Evolutionary conservation across 1,284 basidiomycete species (phyloP).

Genomic region (Marasmius fiardii): DNA sequence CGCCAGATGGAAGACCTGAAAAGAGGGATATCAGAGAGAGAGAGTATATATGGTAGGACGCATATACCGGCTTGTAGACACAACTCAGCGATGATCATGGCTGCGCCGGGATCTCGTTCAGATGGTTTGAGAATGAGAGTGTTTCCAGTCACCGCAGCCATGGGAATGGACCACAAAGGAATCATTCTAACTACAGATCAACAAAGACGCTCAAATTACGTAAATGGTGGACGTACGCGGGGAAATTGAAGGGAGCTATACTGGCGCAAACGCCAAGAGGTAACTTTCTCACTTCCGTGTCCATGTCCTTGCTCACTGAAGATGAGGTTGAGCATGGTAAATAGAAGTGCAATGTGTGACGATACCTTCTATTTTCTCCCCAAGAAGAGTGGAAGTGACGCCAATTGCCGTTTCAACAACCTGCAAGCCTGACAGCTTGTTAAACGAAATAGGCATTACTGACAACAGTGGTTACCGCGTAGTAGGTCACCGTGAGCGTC

Average conservation of each 20-base stretch:
- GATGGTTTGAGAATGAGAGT: conserved; percentile 95
- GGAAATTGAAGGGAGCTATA: conserved; percentile 92
- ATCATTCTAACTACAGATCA: conserved; percentile 73
- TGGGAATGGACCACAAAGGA: conserved; percentile 92
- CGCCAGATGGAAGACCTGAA: conserved; percentile 70
- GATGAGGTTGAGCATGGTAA: not conserved
- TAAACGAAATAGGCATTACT: not conserved
- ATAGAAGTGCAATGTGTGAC: not conserved
- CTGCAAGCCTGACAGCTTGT: conserved; percentile 54
- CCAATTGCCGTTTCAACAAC: conserved; percentile 90
- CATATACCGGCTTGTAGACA: conserved; percentile 74
- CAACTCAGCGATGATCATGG: conserved; percentile 96
- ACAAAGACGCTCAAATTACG: conserved; percentile 1
- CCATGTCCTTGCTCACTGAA: conserved; percentile 93
- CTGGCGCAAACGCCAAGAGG: conserved; percentile 79
- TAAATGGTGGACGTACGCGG: conserved; percentile 54
- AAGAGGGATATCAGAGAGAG: conserved; percentile 28
- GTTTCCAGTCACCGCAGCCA: conserved; percentile 90
- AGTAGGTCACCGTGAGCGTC: conserved; percentile 95
- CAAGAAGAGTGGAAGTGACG: conserved; percentile 82
- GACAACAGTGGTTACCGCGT: conserved; percentile 42
- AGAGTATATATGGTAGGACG: not conserved
- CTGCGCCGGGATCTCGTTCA: conserved; percentile 94
- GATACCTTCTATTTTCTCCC: conserved; percentile 88
- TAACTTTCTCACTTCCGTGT: conserved; percentile 81